Evolutionary conservation across 164 flowering plant genomes (phyloP), one percentile per base, ranked within the genome.

Genomic region (Nelumbo lutea): DNA sequence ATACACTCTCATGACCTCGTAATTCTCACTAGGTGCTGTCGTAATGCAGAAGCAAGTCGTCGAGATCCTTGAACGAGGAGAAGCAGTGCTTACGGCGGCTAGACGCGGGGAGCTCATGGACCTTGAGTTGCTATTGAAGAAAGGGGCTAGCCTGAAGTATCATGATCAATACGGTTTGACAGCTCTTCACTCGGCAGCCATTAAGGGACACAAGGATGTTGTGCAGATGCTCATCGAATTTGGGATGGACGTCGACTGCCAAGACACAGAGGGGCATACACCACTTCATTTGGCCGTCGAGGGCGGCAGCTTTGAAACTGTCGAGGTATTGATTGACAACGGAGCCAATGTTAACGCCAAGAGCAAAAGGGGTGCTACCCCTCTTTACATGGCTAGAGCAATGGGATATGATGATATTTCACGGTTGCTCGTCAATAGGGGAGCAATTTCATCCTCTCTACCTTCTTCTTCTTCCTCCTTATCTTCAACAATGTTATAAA

Each of bases 261-360:
- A 42, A 61, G 96, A 90, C 64, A 42, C 52, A 11, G 90, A 90
- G 72, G 93, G 90, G 27, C 87, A 88, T 76, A 75, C 83, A 0
- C 83, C 90, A 3, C 66, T 88, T 76, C 93, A 88, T 78, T 56
- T 85, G 77, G 92, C 96, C 0, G 92, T 88, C 57, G 83, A 79
- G 67, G 83, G 90, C 2, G 93, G 96, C 27, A 68, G 70, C 65
- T 4, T 70, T 1, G 90, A 80, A 46, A 79, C 82, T 0, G 91
- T 86, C 4, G 76, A 76, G 71, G 68, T 70, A 9, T 68, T 90
- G 73, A 71, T 88, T 5, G 48, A 65, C 14, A 67, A 72, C 3
- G 92, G 88, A 53, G 90, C 89, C 45, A 65, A 88, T 71, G 68
- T 83, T 9, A 80, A 85, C 73, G 84, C 83, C 55, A 74, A 58